Evolutionary conservation across 352 stramenopile genomes (phyloP).

Genomic region (Globisporangium okanoganense): DNA sequence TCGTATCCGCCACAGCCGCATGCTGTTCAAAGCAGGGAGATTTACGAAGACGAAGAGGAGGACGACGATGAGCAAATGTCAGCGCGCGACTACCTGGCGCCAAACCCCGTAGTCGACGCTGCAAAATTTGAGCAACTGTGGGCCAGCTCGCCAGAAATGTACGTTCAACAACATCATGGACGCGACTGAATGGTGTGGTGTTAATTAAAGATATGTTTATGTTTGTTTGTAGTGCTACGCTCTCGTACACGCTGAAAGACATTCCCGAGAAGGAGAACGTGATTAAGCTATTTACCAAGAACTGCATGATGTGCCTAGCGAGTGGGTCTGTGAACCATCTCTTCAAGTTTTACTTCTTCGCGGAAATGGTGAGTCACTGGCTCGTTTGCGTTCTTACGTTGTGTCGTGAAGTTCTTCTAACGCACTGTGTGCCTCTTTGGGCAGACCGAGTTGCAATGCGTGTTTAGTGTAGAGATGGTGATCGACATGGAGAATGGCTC

Average conservation of each 20-base stretch:
- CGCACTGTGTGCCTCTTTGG: not conserved
- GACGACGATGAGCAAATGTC: conserved; percentile 53
- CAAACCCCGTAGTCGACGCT: conserved; percentile 60
- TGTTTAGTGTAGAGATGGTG: conserved; percentile 81
- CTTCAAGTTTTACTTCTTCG: conserved; percentile 89
- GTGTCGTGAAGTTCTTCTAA: not conserved
- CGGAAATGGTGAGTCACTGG: conserved; percentile 59
- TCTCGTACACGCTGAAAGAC: conserved; percentile 45
- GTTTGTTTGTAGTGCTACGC: conserved; percentile 31
- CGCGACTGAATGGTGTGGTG: not conserved
- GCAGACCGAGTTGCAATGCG: conserved; percentile 62
- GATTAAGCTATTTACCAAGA: conserved; percentile 66
- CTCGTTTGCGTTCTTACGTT: not conserved
- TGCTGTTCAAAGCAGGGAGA: conserved; percentile 1
- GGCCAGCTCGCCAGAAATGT: conserved; percentile 68
- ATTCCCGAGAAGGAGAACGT: conserved; percentile 72
- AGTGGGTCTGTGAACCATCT: conserved; percentile 64
- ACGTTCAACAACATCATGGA: conserved; percentile 22
- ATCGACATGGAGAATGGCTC: conserved; percentile 52
- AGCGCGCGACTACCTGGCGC: conserved; percentile 62
- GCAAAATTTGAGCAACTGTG: conserved; percentile 81
- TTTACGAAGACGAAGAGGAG: conserved; percentile 34
- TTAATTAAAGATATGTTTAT: not conserved
- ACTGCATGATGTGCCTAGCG: conserved; percentile 74
- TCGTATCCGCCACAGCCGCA: conserved; percentile 11